A percentile compares a stretch with the other conserved stretches of the same genome.
phyloP scores from a whole-genome alignment of 441 rosid genomes.

The Adansonia grandidieri region DNA sequence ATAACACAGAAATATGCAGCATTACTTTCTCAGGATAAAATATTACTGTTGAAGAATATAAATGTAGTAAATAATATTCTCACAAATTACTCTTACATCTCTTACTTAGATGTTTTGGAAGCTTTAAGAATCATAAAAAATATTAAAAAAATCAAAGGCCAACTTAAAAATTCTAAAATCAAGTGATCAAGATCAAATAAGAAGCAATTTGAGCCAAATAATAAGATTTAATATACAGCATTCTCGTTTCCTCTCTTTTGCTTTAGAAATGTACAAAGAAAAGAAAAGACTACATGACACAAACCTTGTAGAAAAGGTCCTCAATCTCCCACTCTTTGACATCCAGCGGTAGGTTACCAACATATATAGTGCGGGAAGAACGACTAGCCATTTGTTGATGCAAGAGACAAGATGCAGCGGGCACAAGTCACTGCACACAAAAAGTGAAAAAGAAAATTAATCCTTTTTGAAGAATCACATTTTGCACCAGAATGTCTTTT shows the following conservation, averaged over 20 bases:
- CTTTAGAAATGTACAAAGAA: neutral
- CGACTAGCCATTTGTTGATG: slow-evolving; percentile 17
- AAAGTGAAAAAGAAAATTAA: slow-evolving; percentile 11
- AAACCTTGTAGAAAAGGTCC: slow-evolving; percentile 28
- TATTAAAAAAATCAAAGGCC: neutral
- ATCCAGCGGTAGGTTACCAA: slow-evolving; percentile 29
- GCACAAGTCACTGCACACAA: slow-evolving; percentile 10
- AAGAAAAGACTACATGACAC: neutral
- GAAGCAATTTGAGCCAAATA: neutral
- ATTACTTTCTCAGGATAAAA: neutral
- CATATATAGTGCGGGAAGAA: slow-evolving; percentile 22
- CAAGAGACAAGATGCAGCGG: neutral
- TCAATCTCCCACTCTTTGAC: slow-evolving; percentile 27
- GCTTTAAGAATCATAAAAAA: neutral
- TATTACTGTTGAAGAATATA: neutral
- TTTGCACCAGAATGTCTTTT: slow-evolving; percentile 8
- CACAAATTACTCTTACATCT: slow-evolving; percentile 1
- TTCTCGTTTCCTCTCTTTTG: slow-evolving; percentile 1
- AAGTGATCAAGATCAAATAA: neutral
- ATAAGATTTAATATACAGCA: neutral
- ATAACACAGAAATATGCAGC: neutral
- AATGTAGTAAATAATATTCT: neutral
- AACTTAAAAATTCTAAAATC: neutral
- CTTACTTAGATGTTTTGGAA: neutral
- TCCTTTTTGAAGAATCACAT: neutral